phyloP scores from a whole-genome alignment of 129 eudicot species.

The Flaveria brownii region DNA sequence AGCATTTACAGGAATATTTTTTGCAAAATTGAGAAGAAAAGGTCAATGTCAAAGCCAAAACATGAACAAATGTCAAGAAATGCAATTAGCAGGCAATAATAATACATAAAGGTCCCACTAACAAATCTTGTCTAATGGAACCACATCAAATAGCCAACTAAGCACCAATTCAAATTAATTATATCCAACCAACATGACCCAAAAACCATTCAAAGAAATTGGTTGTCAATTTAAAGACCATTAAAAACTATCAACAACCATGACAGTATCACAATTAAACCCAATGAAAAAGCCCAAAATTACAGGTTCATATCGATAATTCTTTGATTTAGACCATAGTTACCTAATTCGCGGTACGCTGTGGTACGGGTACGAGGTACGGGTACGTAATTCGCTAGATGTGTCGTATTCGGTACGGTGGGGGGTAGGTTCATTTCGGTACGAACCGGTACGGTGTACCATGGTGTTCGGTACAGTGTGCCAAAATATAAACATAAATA shows the following conservation, averaged over 20 bases:
- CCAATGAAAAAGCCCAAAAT: not conserved
- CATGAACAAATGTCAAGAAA: constrained; percentile 30
- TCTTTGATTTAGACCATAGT: not conserved
- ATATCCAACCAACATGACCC: constrained; percentile 53
- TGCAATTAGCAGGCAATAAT: constrained; percentile 29
- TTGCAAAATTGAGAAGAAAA: not conserved
- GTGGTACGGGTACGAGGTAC: too few relatives aligned
- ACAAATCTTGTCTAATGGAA: constrained; percentile 38
- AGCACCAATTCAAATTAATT: constrained; percentile 33
- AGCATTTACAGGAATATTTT: not conserved
- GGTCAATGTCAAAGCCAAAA: constrained; percentile 22
- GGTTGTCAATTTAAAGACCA: constrained; percentile 35
- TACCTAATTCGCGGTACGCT: too few relatives aligned
- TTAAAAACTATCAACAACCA: constrained; percentile 39
- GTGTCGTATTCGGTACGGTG: too few relatives aligned
- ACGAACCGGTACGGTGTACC: too few relatives aligned
- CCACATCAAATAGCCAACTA: constrained; percentile 38
- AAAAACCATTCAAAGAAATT: constrained; percentile 35
- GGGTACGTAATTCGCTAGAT: too few relatives aligned
- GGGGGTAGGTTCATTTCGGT: too few relatives aligned
- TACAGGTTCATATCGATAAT: not conserved
- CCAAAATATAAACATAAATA: too few relatives aligned
- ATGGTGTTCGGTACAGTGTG: too few relatives aligned
- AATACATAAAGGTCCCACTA: constrained; percentile 37
- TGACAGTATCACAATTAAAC: constrained; percentile 24